phyloP scores from a whole-genome alignment of 2,329 filamentous ascomycete species.

The Fusarium chuoi region DNA sequence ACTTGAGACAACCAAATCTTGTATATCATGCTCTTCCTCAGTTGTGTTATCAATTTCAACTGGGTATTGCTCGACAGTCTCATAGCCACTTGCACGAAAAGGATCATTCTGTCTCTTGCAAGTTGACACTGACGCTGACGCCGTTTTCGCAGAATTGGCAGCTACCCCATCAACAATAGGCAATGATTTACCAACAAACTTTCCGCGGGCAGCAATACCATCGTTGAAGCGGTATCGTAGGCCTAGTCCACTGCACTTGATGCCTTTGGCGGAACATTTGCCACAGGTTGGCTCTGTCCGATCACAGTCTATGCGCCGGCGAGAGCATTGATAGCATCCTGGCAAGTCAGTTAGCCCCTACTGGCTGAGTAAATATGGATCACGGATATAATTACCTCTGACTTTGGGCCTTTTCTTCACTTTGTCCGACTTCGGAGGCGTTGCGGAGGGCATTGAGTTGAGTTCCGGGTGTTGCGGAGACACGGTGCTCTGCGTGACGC shows the following conservation, averaged over 20 bases:
- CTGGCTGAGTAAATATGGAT: too few species aligned
- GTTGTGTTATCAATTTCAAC: rapidly evolving
- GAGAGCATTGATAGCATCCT: slow-evolving; percentile 41
- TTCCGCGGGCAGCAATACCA: slow-evolving; percentile 36
- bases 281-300: slow-evolving; percentile 34
- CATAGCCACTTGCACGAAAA: slow-evolving; percentile 10
- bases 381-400: slow-evolving; percentile 6
- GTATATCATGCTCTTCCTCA: neutral
- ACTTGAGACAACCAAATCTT: neutral
- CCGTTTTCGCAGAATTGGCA: neutral
- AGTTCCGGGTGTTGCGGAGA: neutral
- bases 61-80: neutral
- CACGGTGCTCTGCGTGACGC: neutral
- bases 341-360: neutral
- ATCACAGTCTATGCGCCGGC: slow-evolving; percentile 40
- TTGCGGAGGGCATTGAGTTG: slow-evolving; percentile 1
- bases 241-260: slow-evolving; percentile 35
- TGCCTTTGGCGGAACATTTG: slow-evolving; percentile 34
- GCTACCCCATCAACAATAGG: slow-evolving; percentile 4
- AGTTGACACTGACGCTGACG: neutral
- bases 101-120: neutral
- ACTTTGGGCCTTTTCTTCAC: slow-evolving; percentile 31
- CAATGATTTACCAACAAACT: slow-evolving; percentile 32
- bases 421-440: slow-evolving; percentile 4
- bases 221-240: slow-evolving; percentile 39